These are phyloP conservation scores for Aquilaria sinensis DNA, from an alignment of 345 rosid genomes.

Conservation along the genomic window DNA sequence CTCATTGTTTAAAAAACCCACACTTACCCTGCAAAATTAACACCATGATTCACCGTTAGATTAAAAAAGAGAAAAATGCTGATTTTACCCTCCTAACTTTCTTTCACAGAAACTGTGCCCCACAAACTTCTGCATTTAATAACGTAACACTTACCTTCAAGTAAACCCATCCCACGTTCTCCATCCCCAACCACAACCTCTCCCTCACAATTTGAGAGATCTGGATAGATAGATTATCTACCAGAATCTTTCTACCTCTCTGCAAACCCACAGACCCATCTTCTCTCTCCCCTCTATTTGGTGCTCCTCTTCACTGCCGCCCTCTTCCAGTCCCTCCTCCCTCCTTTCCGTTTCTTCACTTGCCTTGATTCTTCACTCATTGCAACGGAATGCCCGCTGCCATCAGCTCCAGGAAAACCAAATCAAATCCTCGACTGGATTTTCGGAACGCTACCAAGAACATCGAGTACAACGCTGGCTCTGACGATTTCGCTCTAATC, in stretches of 20 bases:
- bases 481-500: conserved; percentile 25
- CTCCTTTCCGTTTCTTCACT: conserved; percentile 9
- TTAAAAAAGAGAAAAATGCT: no score
- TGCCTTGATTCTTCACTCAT: conserved; percentile 35
- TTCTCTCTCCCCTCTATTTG: not conserved
- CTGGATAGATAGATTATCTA: conserved; percentile 19
- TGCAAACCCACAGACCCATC: conserved; percentile 41
- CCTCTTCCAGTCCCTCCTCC: no score
- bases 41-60: no score
- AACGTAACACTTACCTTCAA: no score
- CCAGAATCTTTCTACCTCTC: no score
- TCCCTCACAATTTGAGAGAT: conserved; percentile 63
- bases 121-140: no score
- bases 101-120: no score
- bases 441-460: conserved; percentile 50
- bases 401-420: conserved; percentile 22
- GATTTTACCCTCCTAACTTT: no score
- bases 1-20: no score
- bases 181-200: conserved; percentile 38
- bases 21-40: no score
- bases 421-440: conserved; percentile 31
- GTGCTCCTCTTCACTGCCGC: no score
- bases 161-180: conserved; percentile 54
- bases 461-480: conserved; percentile 46
- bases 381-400: conserved; percentile 19